Percentiles rank a stretch among this genome's conserved stretches.
Evolutionary conservation across 2,329 filamentous ascomycete genomes (phyloP).

Genomic region (Fusarium sp.): DNA sequence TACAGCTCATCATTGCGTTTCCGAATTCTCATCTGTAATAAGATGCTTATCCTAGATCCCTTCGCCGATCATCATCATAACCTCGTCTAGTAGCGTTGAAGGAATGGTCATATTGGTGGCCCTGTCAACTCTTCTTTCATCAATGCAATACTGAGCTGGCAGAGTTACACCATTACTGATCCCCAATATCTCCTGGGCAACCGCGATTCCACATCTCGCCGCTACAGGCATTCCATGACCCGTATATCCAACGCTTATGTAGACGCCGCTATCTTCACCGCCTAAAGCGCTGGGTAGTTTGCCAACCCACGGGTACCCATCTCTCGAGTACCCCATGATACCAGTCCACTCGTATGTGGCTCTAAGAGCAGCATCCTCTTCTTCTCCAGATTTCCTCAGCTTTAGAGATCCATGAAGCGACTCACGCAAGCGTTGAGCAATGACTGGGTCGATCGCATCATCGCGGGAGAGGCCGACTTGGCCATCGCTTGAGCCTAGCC

Average conservation of each 20-base stretch:
- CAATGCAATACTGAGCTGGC: constrained; percentile 56
- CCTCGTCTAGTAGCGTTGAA: constrained; percentile 44
- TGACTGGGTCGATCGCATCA: constrained; percentile 63
- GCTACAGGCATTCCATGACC: constrained; percentile 83
- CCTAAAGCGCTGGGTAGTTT: constrained; percentile 65
- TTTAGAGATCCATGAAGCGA: constrained; percentile 57
- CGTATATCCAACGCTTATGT: constrained; percentile 73
- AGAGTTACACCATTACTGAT: constrained; percentile 54
- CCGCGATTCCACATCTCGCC: constrained; percentile 72
- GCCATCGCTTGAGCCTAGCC: constrained; percentile 62
- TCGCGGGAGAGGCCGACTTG: constrained; percentile 69
- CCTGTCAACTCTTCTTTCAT: constrained; percentile 47
- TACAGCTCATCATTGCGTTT: not conserved
- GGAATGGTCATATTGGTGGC: constrained; percentile 37
- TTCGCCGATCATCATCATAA: constrained; percentile 38
- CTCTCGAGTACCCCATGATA: constrained; percentile 80
- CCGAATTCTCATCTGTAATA: not conserved
- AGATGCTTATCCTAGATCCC: not conserved
- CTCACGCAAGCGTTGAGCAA: constrained; percentile 66
- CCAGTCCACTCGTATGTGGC: constrained; percentile 78
- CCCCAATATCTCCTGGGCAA: constrained; percentile 68
- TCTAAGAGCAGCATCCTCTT: constrained; percentile 58
- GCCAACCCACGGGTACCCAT: constrained; percentile 77
- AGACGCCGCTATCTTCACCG: constrained; percentile 63
- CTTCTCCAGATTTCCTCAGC: constrained; percentile 49